Evolutionary conservation across 306 rosid species (phyloP), one percentile per base, ranked within the genome.

Genomic region (Castanea sativa): DNA sequence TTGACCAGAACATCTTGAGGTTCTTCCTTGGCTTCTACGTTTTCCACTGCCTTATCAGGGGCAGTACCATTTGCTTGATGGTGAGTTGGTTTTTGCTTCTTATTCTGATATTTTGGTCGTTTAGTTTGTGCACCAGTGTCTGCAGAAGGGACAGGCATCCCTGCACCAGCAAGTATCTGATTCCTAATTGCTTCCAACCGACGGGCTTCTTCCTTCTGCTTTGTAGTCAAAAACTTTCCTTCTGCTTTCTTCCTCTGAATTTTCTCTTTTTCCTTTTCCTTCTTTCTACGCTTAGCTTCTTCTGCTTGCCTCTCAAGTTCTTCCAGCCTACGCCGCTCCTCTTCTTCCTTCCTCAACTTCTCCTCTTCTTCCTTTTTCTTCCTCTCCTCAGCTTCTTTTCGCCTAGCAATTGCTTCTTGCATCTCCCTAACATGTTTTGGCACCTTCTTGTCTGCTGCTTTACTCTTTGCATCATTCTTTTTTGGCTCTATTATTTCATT

Each of bases 361-460:
- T 93, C 99, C 79, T 93, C 98, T 73, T 90, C 96, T 85, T 95
- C 99, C 84, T 33, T 88, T 86, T 80, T 89, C 87, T 83, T 85
- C 87, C 86, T 87, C 77, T 93, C 98, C 81, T 95, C 99, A 4
- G 87, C 91, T 86, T 95, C 99, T 82, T 91, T 80, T 33, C 97
- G 82, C 87, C 96, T 75, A 74, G 99, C 97, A 55, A 95, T 80
- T 68, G 94, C 94, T 85, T 95, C 99, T 86, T 90, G 98, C 96
- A 93, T 95, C 89, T 95, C 99, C 88, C 98, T 93, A 29, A 95
- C 98, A 89, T 95, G 99, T 86, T 95, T 95, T 60, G 99, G 99
- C 74, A 95, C 76, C 84, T 95, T 95, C 92, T 92, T 95, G 81
- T 92, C 98, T 4, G 79, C 85, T 23, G 85, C 90, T 90, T 92